A percentile compares a stretch with the other conserved stretches of the same genome.
These are phyloP conservation scores for Escovopsis sp. DNA, from an alignment of 2,329 filamentous ascomycete genomes.

Conservation along the genomic window DNA sequence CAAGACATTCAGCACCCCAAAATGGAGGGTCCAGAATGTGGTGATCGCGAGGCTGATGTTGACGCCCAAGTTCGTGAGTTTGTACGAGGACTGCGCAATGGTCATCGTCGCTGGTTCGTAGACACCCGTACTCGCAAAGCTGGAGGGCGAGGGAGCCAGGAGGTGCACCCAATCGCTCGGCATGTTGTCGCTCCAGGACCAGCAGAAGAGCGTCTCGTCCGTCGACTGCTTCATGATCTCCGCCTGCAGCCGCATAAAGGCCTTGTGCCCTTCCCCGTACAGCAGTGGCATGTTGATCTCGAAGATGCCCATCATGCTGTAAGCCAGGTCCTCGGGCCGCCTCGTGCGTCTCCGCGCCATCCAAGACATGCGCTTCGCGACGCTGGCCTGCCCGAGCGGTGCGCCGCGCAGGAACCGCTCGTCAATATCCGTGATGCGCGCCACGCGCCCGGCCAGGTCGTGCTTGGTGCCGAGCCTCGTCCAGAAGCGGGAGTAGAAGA, in stretches of 20 bases:
- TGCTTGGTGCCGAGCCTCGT: background rate
- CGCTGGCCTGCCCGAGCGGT: background rate
- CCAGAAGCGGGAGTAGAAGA: constrained; percentile 5
- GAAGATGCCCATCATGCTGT: constrained; percentile 7
- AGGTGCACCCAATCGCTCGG: background rate
- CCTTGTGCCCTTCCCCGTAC: constrained; percentile 7
- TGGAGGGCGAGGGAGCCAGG: background rate
- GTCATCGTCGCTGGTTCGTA: background rate
- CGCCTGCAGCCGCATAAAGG: background rate
- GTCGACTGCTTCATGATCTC: background rate
- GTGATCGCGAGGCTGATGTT: background rate
- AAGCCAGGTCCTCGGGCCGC: constrained; percentile 9
- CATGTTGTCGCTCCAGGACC: background rate
- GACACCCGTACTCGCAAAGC: background rate
- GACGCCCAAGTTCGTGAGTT: background rate
- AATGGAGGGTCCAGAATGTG: background rate
- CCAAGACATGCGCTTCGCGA: constrained; percentile 15
- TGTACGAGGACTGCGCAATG: background rate
- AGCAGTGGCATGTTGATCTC: constrained; percentile 8
- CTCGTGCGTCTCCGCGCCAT: constrained; percentile 11
- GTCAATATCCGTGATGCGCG: constrained; percentile 1
- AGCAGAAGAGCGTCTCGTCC: background rate
- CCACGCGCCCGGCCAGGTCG: background rate
- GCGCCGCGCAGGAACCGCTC: background rate
- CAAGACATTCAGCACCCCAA: background rate